These are phyloP conservation scores for Marasmius oreades DNA, from an alignment of 1,284 basidiomycete genomes.

Conservation along the genomic window DNA sequence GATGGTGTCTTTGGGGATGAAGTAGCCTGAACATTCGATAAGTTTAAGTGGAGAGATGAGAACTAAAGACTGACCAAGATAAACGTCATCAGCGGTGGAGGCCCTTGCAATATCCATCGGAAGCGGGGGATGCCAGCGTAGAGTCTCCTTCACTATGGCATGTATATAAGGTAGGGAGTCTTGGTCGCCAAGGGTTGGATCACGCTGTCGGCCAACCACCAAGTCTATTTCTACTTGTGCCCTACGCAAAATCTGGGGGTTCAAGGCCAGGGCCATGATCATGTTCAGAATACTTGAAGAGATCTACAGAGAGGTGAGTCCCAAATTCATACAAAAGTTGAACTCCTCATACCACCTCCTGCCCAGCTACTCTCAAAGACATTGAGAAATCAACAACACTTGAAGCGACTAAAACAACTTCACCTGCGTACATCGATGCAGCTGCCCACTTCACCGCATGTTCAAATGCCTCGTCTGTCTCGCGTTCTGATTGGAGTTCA, in stretches of 20 bases:
- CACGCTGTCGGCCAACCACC: slow-evolving; percentile 2
- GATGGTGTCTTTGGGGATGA: slow-evolving; percentile 8
- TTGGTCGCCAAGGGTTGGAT: slow-evolving; percentile 17
- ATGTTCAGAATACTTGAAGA: slow-evolving; percentile 23
- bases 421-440: too few relatives aligned
- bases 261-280: slow-evolving; percentile 23
- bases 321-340: neutral
- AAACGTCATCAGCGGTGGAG: neutral
- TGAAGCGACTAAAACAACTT: too few relatives aligned
- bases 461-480: too few relatives aligned
- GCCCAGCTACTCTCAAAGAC: slow-evolving; percentile 17
- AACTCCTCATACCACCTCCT: slow-evolving; percentile 17
- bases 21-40: slow-evolving; percentile 4
- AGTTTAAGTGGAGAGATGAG: too few relatives aligned
- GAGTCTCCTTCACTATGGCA: slow-evolving; percentile 15
- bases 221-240: slow-evolving; percentile 19
- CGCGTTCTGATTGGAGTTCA: too few relatives aligned
- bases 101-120: neutral
- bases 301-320: slow-evolving; percentile 13
- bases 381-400: too few relatives aligned
- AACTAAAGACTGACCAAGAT: neutral
- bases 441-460: too few relatives aligned
- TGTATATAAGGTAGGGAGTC: slow-evolving; percentile 17
- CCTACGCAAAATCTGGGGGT: slow-evolving; percentile 18
- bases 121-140: slow-evolving; percentile 5